Evolutionary conservation across 768 basidiomycete genomes (phyloP).

Genomic region (Solioccasus polychromus): DNA sequence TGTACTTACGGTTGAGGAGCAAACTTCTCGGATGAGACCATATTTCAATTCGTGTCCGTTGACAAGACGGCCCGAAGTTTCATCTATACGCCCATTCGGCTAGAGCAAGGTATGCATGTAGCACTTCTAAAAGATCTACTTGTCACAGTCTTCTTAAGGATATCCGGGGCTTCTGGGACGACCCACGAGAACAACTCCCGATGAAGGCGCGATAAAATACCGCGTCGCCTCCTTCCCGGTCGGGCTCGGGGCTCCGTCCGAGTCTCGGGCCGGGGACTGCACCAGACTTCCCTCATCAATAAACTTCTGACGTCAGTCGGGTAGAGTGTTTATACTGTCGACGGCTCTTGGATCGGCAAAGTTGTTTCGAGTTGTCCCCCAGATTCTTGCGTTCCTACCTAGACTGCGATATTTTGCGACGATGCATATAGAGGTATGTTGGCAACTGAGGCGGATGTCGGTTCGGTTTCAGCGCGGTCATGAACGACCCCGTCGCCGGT

Average conservation of each 20-base stretch:
- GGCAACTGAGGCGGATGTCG: not conserved
- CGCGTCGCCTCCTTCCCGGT: too few species aligned
- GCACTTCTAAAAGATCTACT: not conserved
- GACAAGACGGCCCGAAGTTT: too few species aligned
- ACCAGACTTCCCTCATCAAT: not conserved
- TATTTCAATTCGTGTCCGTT: constrained; percentile 1
- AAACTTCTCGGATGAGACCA: not conserved
- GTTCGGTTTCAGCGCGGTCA: not conserved
- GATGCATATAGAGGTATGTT: constrained; percentile 3
- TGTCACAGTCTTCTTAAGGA: too few species aligned
- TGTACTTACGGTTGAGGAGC: not conserved
- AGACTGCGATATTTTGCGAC: constrained; percentile 11
- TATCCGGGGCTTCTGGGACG: too few species aligned
- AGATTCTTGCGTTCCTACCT: constrained; percentile 11
- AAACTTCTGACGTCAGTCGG: not conserved
- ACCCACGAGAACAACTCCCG: too few species aligned
- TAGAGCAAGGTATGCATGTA: constrained; percentile 2
- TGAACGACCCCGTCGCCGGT: not conserved
- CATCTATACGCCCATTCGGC: not conserved
- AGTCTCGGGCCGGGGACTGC: not conserved
- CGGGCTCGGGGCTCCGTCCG: too few species aligned
- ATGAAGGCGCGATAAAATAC: not conserved
- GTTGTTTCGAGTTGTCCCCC: not conserved
- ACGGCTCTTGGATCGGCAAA: not conserved
- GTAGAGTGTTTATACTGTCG: not conserved